Evolutionary conservation across 2,329 filamentous ascomycete genomes (phyloP).

Genomic region (Zymoseptoria brevis): DNA sequence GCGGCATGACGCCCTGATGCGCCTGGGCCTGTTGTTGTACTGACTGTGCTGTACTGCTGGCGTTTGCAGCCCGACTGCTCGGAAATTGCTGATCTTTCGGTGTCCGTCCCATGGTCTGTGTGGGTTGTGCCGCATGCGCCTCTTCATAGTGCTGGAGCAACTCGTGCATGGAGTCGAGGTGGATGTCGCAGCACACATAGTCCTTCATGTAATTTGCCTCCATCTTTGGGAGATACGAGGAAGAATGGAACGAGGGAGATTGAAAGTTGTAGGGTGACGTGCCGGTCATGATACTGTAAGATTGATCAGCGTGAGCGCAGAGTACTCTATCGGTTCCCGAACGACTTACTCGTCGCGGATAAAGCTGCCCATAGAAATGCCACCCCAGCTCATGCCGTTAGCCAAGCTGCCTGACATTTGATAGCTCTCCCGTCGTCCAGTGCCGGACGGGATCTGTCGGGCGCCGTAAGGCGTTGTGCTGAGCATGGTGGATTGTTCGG

Average conservation of each 20-base stretch:
- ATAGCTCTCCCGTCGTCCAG: slow-evolving; percentile 50
- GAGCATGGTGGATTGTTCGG: slow-evolving; percentile 47
- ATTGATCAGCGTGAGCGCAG: neutral
- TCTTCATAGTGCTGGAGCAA: slow-evolving; percentile 95
- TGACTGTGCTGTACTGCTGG: slow-evolving; percentile 28
- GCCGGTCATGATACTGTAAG: slow-evolving; percentile 87
- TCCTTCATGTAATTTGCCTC: slow-evolving; percentile 98
- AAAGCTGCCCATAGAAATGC: slow-evolving; percentile 91
- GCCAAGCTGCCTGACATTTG: slow-evolving; percentile 49
- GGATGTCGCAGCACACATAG: slow-evolving; percentile 89
- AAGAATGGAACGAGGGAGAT: slow-evolving; percentile 77
- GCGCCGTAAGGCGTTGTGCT: slow-evolving; percentile 48
- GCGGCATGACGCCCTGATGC: slow-evolving; percentile 17
- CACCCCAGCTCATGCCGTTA: slow-evolving; percentile 93
- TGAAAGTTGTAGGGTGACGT: slow-evolving; percentile 83
- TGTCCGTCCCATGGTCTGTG: slow-evolving; percentile 33
- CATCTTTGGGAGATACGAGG: slow-evolving; percentile 21
- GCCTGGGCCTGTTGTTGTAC: slow-evolving; percentile 29
- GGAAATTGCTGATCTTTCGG: slow-evolving; percentile 32
- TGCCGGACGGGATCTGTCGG: slow-evolving; percentile 54
- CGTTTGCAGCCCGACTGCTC: slow-evolving; percentile 27
- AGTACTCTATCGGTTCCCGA: neutral
- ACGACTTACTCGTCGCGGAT: slow-evolving; percentile 90
- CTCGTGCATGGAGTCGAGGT: slow-evolving; percentile 85
- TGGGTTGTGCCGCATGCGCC: slow-evolving; percentile 62